Conservation (phyloP, 2,329 filamentous ascomycete genomes). For the Simplicillium sp. region DNA sequence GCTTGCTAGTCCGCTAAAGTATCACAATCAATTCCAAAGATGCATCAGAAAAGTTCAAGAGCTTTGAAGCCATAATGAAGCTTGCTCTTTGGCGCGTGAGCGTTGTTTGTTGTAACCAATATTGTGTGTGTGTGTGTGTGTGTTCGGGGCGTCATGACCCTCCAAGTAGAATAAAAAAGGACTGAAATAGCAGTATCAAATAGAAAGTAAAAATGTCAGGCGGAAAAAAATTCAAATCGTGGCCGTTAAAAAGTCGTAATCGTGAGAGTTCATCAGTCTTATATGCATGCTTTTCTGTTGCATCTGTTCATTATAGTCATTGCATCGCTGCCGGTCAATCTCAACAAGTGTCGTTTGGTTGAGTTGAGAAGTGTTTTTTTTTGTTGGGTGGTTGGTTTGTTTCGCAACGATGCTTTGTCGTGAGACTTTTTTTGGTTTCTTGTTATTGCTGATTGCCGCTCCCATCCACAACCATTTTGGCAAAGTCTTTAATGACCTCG, state of each 20-base stretch:
- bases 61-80: too few species aligned
- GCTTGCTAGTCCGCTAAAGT: conserved; percentile 1
- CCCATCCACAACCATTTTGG: conserved; percentile 71
- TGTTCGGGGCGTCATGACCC: neutral
- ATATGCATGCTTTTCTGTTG: too few species aligned
- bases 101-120: neutral
- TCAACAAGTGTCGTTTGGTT: conserved; percentile 13
- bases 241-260: neutral
- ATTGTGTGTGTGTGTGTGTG: too few species aligned
- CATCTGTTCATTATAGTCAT: too few species aligned
- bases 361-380: conserved; percentile 5
- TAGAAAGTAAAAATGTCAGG: conserved; percentile 21
- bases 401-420: conserved; percentile 18
- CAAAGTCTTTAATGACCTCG: conserved; percentile 88
- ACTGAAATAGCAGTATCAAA: conserved; percentile 15
- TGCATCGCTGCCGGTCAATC: too few species aligned
- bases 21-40: too few species aligned
- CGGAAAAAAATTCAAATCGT: conserved; percentile 14
- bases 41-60: too few species aligned
- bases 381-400: conserved; percentile 14
- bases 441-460: conserved; percentile 38
- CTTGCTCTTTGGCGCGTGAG: too few species aligned
- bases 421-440: conserved; percentile 14
- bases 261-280: too few species aligned
- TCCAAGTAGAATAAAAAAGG: conserved; percentile 11